Evolutionary conservation across 73 alveolate genomes (phyloP), one percentile per base, ranked within the genome.

Genomic region (Symbiodinium natans): DNA sequence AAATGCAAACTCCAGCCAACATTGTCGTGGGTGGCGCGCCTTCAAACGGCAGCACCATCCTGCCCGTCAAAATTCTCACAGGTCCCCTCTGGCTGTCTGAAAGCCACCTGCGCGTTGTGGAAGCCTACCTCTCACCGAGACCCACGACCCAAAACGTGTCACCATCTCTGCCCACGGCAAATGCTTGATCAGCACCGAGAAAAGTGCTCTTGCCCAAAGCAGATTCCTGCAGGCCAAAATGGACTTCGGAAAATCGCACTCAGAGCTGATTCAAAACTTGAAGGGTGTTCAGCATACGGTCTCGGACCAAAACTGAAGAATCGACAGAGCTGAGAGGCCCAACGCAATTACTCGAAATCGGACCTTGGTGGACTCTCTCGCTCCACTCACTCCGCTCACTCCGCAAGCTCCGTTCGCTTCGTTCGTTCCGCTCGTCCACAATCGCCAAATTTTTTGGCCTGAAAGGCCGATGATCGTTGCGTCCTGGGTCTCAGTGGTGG

Each of bases 21-120:
- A 63, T 2, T 63, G 80, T 63, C 80, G 80, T 63, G 80, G 80
- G 23, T 34, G 23, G 23, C 13, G 80, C 80, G 80, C 80, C 23
- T 17, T n/a, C 80, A 8, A 63, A 63, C 31, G 80, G 80, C 80
- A 63, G 80, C 80, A 63, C 80, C 27, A 27, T 63, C 80, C 80
- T 63, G 80, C 80, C 80, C 80, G 80, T 63, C 80, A 63, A 63
- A 48, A 63, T 34, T 27, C 36, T 63, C 36, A 63, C 80, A 29
- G 80, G 80, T 34, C 80, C 80, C 31, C 80, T 11, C 80, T 63
- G 80, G 80, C 13, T 63, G 80, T 63, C 80, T 21, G 80, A 27
- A 63, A 63, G 23, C 80, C 23, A 63, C 80, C 80, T 63, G 80
- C 80, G 80, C 80, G 15, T 63, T 63, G 80, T 63, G 80, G 80